phyloP scores from a whole-genome alignment of 805 yeast species.

The Kuraishia piskuri region DNA sequence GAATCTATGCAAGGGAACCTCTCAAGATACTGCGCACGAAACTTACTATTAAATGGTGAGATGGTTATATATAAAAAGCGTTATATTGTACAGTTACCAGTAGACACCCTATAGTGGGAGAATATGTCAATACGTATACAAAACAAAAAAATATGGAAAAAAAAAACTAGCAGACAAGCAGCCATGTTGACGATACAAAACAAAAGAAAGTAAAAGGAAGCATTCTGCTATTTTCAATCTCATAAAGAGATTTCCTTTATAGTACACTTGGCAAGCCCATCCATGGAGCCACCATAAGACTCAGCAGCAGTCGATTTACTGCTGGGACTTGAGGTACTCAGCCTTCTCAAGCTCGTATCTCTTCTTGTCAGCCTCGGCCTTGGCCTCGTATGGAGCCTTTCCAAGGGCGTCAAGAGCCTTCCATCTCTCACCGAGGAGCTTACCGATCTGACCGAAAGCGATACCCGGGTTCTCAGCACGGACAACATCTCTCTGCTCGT shows the following conservation, averaged over 20 bases:
- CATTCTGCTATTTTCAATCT: not conserved
- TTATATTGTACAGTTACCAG: not conserved
- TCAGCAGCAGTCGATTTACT: not conserved
- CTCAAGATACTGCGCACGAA: not conserved
- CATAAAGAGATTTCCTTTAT: not conserved
- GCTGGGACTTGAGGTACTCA: constrained; percentile 42
- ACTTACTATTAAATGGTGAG: not conserved
- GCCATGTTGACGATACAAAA: not conserved
- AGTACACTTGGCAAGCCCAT: not conserved
- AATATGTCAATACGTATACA: not conserved
- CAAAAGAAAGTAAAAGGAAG: not conserved
- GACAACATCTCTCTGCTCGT: constrained; percentile 92
- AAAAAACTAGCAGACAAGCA: not conserved
- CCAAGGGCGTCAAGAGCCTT: constrained; percentile 78
- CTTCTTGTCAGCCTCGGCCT: constrained; percentile 95
- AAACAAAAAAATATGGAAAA: not conserved
- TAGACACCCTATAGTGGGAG: not conserved
- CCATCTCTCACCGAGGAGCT: constrained; percentile 94
- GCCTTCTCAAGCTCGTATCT: constrained; percentile 96
- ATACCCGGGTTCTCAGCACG: constrained; percentile 96
- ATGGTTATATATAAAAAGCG: not conserved
- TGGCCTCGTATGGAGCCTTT: constrained; percentile 82
- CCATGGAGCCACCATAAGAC: not conserved
- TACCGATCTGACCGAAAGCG: constrained; percentile 92
- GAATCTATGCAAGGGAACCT: not conserved